A percentile compares a stretch with the other conserved stretches of the same genome.
phyloP scores from a whole-genome alignment of 768 basidiomycete species.

The Lactifluus pinguis region DNA sequence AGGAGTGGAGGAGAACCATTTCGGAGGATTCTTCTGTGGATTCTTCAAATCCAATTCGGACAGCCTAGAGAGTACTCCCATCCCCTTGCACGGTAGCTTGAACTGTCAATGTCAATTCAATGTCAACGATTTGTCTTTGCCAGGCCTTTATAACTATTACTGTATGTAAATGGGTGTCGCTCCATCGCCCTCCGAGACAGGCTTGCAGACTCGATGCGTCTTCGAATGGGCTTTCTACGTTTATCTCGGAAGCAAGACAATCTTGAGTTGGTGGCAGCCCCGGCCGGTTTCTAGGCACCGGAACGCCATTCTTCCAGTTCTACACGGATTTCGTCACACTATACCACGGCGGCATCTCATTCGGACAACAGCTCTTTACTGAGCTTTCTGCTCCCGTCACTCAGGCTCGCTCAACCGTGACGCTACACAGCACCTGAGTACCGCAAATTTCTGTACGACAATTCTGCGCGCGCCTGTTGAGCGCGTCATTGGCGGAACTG shows the following conservation, averaged over 20 bases:
- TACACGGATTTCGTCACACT: conserved; percentile 85
- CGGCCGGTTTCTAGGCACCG: conserved; percentile 44
- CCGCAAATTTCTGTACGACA: conserved; percentile 75
- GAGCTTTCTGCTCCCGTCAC: conserved; percentile 62
- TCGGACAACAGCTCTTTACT: conserved; percentile 69
- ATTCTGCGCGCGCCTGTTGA: conserved; percentile 52
- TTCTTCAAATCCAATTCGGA: too few species aligned
- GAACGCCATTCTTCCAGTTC: conserved; percentile 85
- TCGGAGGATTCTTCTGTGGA: too few species aligned
- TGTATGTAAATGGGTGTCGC: conserved; percentile 11
- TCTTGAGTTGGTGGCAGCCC: conserved; percentile 45
- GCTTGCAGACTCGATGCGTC: conserved; percentile 33
- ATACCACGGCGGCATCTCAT: conserved; percentile 81
- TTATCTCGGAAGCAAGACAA: conserved; percentile 11
- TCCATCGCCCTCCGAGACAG: conserved; percentile 38
- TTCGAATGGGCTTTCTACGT: conserved; percentile 19
- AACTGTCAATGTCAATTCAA: too few species aligned
- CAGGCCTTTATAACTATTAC: too few species aligned
- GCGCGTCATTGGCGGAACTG: conserved; percentile 42
- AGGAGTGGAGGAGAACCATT: too few species aligned
- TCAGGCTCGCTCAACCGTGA: conserved; percentile 50
- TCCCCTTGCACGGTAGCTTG: too few species aligned
- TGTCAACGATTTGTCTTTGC: too few species aligned
- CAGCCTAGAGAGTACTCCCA: conserved; percentile 25
- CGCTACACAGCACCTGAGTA: conserved; percentile 75